These are phyloP conservation scores for Aspergillus vadensis DNA, from an alignment of 2,329 filamentous ascomycete genomes.

Conservation along the genomic window DNA sequence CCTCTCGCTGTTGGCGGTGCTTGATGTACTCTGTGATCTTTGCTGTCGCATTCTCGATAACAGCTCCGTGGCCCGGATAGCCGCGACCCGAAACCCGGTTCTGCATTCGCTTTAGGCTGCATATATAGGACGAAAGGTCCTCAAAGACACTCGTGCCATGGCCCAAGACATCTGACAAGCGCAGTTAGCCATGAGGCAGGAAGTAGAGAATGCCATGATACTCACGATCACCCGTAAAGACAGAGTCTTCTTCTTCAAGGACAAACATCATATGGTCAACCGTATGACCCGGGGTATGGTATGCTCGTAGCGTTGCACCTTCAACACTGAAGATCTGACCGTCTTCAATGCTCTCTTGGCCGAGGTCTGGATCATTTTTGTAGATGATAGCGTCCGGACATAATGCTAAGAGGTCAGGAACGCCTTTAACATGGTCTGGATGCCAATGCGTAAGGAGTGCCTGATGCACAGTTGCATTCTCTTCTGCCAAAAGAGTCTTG, in stretches of 20 bases:
- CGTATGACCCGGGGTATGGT: conserved; percentile 74
- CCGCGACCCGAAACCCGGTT: conserved; percentile 62
- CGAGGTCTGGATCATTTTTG: conserved; percentile 62
- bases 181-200: conserved; percentile 4
- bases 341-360: conserved; percentile 58
- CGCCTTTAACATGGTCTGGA: conserved; percentile 77
- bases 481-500: conserved; percentile 63
- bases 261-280: conserved; percentile 79
- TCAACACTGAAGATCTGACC: conserved; percentile 57
- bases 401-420: conserved; percentile 66
- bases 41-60: conserved; percentile 69
- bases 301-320: conserved; percentile 63
- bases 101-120: conserved; percentile 70
- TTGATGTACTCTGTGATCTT: conserved; percentile 81
- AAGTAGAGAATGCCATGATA: conserved; percentile 4
- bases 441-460: conserved; percentile 92
- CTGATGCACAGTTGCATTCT: conserved; percentile 68
- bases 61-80: conserved; percentile 85
- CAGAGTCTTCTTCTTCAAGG: conserved; percentile 73
- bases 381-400: conserved; percentile 66
- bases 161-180: conserved; percentile 67
- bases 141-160: conserved; percentile 87
- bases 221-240: conserved; percentile 81
- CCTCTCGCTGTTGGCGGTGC: conserved; percentile 78
- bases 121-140: conserved; percentile 69